These are phyloP conservation scores for Exophiala bonariae DNA, from an alignment of 2,329 filamentous ascomycete genomes.

Conservation along the genomic window DNA sequence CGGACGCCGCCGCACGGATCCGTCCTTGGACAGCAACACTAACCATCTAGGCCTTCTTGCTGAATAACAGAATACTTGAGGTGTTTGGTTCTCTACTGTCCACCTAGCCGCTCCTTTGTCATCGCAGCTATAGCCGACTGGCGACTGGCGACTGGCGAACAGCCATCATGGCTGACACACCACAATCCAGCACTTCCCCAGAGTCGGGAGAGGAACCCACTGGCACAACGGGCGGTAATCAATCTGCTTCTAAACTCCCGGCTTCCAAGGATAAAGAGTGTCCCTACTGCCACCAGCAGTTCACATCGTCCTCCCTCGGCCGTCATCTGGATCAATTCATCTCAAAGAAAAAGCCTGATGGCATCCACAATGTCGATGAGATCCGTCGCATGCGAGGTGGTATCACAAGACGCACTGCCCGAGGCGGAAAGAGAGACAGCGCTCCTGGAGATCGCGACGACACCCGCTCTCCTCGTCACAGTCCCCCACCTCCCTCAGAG, in stretches of 20 bases:
- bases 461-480: slow-evolving; percentile 39
- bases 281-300: slow-evolving; percentile 83
- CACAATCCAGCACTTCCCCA: slow-evolving; percentile 21
- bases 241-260: slow-evolving; percentile 12
- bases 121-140: no score
- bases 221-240: slow-evolving; percentile 1
- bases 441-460: slow-evolving; percentile 51
- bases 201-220: slow-evolving; percentile 21
- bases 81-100: no score
- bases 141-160: no score
- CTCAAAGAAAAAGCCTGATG: slow-evolving; percentile 90
- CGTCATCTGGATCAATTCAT: slow-evolving; percentile 94
- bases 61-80: no score
- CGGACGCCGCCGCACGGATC: no score
- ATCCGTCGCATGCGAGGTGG: slow-evolving; percentile 79
- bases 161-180: slow-evolving; percentile 17
- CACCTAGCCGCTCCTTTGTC: no score
- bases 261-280: slow-evolving; percentile 83
- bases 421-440: slow-evolving; percentile 58
- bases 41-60: no score
- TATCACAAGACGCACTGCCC: slow-evolving; percentile 83
- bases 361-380: slow-evolving; percentile 84
- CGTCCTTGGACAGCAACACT: no score
- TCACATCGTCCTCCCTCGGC: slow-evolving; percentile 90
- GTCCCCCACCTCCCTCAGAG: slow-evolving; percentile 24